Percentiles rank a stretch among this genome's conserved stretches.
These are phyloP conservation scores for Novakomyces olei DNA, from an alignment of 805 yeast genomes.

Conservation along the genomic window DNA sequence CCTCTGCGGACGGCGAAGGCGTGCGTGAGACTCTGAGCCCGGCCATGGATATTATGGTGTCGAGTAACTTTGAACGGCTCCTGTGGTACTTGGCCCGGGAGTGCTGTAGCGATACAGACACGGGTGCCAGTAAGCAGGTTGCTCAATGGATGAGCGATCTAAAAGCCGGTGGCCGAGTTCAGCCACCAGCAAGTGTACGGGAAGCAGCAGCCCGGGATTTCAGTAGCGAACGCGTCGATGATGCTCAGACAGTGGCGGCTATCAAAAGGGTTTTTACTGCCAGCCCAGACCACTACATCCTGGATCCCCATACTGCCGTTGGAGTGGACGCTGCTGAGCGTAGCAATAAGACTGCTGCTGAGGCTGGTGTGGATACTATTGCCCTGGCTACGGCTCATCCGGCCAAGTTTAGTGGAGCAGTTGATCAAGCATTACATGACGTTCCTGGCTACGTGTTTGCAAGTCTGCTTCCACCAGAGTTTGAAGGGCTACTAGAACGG, in stretches of 20 bases:
- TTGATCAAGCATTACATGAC: slow-evolving; percentile 47
- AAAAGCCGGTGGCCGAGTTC: slow-evolving; percentile 53
- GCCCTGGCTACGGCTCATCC: slow-evolving; percentile 96
- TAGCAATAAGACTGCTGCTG: slow-evolving; percentile 26
- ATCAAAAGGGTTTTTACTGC: slow-evolving; percentile 44
- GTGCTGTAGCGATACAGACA: slow-evolving; percentile 32
- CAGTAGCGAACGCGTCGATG: slow-evolving; percentile 58
- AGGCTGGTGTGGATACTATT: slow-evolving; percentile 23
- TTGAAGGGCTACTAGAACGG: slow-evolving; percentile 44
- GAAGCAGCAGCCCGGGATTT: slow-evolving; percentile 46
- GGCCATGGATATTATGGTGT: slow-evolving; percentile 93
- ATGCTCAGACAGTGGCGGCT: slow-evolving; percentile 47
- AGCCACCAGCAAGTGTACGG: slow-evolving; percentile 42
- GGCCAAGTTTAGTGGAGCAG: slow-evolving; percentile 94
- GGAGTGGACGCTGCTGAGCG: slow-evolving; percentile 66
- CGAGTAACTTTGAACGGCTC: slow-evolving; percentile 89
- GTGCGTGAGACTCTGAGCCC: slow-evolving; percentile 87
- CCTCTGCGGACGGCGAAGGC: slow-evolving; percentile 25
- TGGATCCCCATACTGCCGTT: slow-evolving; percentile 94
- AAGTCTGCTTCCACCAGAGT: slow-evolving; percentile 68
- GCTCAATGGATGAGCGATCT: slow-evolving; percentile 58
- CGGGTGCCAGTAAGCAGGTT: slow-evolving; percentile 26
- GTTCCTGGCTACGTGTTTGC: slow-evolving; percentile 66
- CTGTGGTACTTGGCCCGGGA: slow-evolving; percentile 82
- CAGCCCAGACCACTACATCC: slow-evolving; percentile 44